These are phyloP conservation scores for Coniophora puteana DNA, from an alignment of 1,284 basidiomycete species.

Conservation along the genomic window DNA sequence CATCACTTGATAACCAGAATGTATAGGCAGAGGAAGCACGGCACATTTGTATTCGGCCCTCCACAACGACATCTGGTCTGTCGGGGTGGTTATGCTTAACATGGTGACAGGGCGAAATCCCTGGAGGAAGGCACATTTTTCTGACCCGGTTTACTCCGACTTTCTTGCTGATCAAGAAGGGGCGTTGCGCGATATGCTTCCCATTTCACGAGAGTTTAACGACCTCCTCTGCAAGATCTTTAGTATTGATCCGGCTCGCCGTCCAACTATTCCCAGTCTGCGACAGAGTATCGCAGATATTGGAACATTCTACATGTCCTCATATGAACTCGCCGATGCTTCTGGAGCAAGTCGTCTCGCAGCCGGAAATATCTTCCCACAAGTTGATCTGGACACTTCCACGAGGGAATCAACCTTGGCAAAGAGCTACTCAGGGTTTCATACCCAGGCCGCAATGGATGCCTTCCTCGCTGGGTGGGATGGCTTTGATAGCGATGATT, in stretches of 20 bases:
- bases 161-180: conserved; percentile 64
- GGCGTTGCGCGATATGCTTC: conserved; percentile 70
- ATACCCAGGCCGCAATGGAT: no score
- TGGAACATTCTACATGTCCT: conserved; percentile 64
- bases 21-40: conserved; percentile 54
- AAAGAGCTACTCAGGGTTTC: no score
- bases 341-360: no score
- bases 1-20: conserved; percentile 49
- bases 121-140: conserved; percentile 74
- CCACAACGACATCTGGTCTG: conserved; percentile 88
- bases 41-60: conserved; percentile 63
- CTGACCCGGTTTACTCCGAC: conserved; percentile 72
- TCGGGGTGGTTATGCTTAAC: conserved; percentile 84
- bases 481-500: no score
- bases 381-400: no score
- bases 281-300: conserved; percentile 53
- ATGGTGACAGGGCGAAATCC: conserved; percentile 86
- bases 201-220: conserved; percentile 61
- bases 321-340: conserved; percentile 44
- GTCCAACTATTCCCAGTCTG: conserved; percentile 62
- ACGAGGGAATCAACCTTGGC: no score
- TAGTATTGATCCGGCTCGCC: conserved; percentile 45
- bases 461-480: no score
- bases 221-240: conserved; percentile 59
- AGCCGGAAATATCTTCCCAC: no score